Evolutionary conservation across 2,329 filamentous ascomycete genomes (phyloP).

Genomic region (Huntiella abstrusa): DNA sequence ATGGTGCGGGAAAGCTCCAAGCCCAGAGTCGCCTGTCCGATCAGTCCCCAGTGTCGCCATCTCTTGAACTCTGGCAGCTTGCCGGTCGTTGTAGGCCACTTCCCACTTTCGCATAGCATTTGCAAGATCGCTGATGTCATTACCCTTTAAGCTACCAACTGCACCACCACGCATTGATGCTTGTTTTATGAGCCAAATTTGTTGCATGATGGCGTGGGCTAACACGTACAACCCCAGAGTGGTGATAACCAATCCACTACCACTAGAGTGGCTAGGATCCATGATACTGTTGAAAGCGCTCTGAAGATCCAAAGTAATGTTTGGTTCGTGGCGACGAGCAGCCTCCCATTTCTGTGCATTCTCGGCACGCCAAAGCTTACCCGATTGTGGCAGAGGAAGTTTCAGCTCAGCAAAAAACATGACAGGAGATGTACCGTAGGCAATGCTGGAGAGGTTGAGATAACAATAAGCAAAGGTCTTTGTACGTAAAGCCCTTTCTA

Average conservation of each 20-base stretch:
- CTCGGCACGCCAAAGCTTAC: conserved; percentile 38
- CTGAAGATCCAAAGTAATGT: conserved; percentile 33
- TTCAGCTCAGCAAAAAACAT: conserved; percentile 41
- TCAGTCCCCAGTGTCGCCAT: not conserved
- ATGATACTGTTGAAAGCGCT: conserved; percentile 38
- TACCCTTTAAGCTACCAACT: conserved; percentile 30
- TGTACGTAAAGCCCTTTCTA: conserved; percentile 37
- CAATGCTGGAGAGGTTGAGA: conserved; percentile 43
- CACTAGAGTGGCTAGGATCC: not conserved
- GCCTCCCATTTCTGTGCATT: conserved; percentile 42
- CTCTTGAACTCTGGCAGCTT: conserved; percentile 31
- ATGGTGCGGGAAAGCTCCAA: not conserved
- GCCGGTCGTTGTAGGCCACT: conserved; percentile 36
- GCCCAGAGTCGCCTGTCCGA: not conserved
- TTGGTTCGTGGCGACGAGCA: conserved; percentile 30
- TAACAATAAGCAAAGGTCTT: conserved; percentile 43
- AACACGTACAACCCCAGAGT: conserved; percentile 52
- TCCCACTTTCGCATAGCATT: conserved; percentile 40
- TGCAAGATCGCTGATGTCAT: conserved; percentile 37
- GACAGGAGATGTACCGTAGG: conserved; percentile 39
- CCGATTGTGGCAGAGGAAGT: conserved; percentile 33
- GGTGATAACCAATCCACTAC: conserved; percentile 23
- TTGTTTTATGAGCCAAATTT: conserved; percentile 51
- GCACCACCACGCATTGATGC: conserved; percentile 33
- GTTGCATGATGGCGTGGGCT: conserved; percentile 53